Percentiles rank a stretch among this genome's conserved stretches.
phyloP scores from a whole-genome alignment of 345 rosid species.

The Eutrema heterophyllum region DNA sequence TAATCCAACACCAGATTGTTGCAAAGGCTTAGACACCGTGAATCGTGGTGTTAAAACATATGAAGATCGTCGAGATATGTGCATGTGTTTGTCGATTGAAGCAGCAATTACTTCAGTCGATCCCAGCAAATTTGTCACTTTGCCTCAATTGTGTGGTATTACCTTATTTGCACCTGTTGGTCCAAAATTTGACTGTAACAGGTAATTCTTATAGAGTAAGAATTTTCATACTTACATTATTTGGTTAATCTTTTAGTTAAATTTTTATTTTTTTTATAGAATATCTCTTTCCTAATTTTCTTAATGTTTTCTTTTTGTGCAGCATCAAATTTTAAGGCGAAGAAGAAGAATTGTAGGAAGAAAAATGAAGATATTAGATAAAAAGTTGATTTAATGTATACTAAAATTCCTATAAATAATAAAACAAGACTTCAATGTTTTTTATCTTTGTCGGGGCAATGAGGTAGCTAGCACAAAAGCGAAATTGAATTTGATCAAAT shows the following conservation, averaged over 20 bases:
- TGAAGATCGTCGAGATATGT: not conserved
- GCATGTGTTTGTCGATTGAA: not conserved
- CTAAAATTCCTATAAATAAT: not conserved
- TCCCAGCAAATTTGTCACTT: not conserved
- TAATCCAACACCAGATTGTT: not conserved
- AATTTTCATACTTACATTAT: no score
- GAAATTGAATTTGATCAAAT: no score
- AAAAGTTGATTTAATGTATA: not conserved
- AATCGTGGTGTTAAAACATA: not conserved
- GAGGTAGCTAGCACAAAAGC: no score
- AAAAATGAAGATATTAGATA: not conserved
- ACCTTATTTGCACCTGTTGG: not conserved
- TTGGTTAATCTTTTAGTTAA: no score
- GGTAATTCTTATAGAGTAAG: not conserved
- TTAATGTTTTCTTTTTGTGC: not conserved
- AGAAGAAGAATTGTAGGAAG: not conserved
- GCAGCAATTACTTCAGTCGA: not conserved
- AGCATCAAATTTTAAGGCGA: not conserved
- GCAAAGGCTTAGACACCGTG: not conserved
- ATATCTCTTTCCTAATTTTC: not conserved
- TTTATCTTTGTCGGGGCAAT: not conserved
- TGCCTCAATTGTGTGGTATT: not conserved
- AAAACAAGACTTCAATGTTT: not conserved
- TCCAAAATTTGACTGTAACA: not conserved
- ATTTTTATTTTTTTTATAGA: no score